Percentiles rank a stretch among this genome's conserved stretches.
Conservation (phyloP, 352 stramenopile genomes). For the Pythium biforme region DNA sequence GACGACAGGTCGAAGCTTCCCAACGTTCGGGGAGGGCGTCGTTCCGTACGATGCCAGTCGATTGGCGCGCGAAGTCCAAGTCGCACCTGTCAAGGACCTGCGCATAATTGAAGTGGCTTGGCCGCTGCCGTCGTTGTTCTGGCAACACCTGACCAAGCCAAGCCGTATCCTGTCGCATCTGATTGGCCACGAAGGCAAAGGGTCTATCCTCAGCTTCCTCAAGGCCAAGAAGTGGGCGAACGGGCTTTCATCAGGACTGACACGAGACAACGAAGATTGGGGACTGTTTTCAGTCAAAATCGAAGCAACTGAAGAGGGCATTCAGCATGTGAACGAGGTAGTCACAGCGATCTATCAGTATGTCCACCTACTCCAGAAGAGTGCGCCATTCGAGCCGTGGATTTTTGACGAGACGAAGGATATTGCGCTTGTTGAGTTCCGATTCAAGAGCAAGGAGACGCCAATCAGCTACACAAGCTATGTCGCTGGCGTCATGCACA, state of each 20-base stretch:
- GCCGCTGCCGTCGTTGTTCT: constrained; percentile 57
- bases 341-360: constrained; percentile 70
- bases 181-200: constrained; percentile 92
- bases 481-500: constrained; percentile 68
- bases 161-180: constrained; percentile 90
- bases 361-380: constrained; percentile 44
- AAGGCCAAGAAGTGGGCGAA: constrained; percentile 82
- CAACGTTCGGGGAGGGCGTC: constrained; percentile 45
- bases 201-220: constrained; percentile 92
- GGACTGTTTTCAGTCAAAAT: constrained; percentile 66
- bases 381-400: constrained; percentile 49
- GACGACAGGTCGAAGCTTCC: constrained; percentile 56
- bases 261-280: constrained; percentile 72
- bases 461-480: constrained; percentile 70
- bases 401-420: constrained; percentile 70
- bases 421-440: constrained; percentile 56
- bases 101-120: constrained; percentile 74
- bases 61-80: constrained; percentile 43
- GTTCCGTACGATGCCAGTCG: constrained; percentile 52
- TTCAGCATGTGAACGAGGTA: constrained; percentile 59
- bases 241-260: constrained; percentile 62
- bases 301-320: constrained; percentile 63
- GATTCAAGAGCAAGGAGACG: constrained; percentile 79
- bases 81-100: constrained; percentile 68
- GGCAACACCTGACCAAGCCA: constrained; percentile 60